These are phyloP conservation scores for Alternaria metachromatica DNA, from an alignment of 2,329 filamentous ascomycete species.

Conservation along the genomic window DNA sequence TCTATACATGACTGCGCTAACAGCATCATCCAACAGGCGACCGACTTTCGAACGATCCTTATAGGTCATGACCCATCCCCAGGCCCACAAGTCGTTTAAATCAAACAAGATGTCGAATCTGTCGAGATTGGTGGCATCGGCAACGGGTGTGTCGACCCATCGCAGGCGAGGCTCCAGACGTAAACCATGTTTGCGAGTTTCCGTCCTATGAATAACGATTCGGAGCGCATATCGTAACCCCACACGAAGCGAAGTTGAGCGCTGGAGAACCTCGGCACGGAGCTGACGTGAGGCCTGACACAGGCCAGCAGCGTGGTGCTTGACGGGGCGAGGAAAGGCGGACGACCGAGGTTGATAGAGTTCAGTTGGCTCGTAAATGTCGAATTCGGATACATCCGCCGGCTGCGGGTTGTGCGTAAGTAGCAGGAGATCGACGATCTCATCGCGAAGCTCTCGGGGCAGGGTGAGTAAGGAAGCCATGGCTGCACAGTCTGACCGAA, in stretches of 20 bases:
- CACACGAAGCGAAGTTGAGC: neutral
- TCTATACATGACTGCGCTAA: neutral
- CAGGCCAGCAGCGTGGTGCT: neutral
- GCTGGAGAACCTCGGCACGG: neutral
- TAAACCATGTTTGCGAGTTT: neutral
- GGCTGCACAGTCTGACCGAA: neutral
- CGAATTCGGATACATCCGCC: neutral
- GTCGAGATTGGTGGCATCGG: neutral
- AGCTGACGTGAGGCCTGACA: neutral
- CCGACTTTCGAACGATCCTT: neutral
- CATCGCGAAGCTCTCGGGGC: neutral
- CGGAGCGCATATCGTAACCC: neutral
- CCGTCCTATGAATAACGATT: neutral
- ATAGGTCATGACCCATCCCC: neutral
- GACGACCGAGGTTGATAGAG: no score
- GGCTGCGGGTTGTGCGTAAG: neutral
- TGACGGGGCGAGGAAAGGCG: neutral
- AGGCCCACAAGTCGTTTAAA: neutral
- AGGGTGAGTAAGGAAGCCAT: neutral
- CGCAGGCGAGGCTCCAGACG: neutral
- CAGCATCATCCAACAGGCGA: neutral
- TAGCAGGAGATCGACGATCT: neutral
- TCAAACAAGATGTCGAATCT: neutral
- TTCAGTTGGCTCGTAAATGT: neutral
- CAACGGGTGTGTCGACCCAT: neutral